These are phyloP conservation scores for Imleria badia DNA, from an alignment of 768 basidiomycete species.

Conservation along the genomic window DNA sequence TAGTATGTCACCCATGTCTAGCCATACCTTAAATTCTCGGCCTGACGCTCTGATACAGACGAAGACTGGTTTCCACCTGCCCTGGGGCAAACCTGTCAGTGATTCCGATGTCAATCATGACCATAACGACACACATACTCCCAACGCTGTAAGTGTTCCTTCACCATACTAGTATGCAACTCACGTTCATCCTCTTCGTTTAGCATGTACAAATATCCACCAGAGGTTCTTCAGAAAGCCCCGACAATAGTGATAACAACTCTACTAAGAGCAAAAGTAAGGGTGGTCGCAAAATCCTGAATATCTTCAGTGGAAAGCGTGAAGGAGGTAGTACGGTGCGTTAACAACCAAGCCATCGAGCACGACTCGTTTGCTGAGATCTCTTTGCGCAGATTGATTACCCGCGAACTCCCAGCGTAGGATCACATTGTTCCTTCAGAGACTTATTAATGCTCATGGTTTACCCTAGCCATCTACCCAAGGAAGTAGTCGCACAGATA, in stretches of 20 bases:
- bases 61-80: not conserved
- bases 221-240: not conserved
- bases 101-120: not conserved
- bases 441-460: not conserved
- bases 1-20: slow-evolving; percentile 1
- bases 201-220: not conserved
- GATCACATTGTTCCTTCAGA: not conserved
- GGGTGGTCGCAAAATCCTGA: not conserved
- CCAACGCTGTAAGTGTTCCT: not conserved
- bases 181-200: not conserved
- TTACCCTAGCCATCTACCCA: slow-evolving; percentile 2
- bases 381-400: not conserved
- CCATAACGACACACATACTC: not conserved
- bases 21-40: too few species aligned
- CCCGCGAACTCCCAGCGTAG: slow-evolving; percentile 3
- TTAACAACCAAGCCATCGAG: not conserved
- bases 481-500: not conserved
- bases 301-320: not conserved
- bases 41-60: not conserved
- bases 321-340: not conserved
- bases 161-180: too few species aligned
- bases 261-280: not conserved
- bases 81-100: not conserved
- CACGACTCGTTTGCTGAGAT: not conserved
- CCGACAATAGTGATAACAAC: not conserved